Evolutionary conservation across 2,329 filamentous ascomycete genomes (phyloP).

Genomic region (Colletotrichum spaethianum): DNA sequence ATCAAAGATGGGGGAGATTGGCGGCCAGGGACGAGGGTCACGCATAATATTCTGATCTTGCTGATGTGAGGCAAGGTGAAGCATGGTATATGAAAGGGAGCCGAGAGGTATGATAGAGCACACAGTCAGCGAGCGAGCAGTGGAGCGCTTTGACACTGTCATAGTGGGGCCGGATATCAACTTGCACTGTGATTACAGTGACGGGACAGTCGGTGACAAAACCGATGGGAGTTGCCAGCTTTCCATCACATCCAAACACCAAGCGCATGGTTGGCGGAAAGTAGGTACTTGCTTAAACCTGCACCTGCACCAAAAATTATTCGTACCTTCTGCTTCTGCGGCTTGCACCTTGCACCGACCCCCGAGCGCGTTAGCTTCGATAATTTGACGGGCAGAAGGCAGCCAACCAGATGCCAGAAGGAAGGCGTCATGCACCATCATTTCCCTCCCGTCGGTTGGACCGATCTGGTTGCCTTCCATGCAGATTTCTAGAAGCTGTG

Average conservation of each 20-base stretch:
- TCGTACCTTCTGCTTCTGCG: neutral
- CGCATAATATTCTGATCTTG: neutral
- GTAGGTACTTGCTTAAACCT: neutral
- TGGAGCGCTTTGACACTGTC: neutral
- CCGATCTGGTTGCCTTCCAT: constrained; percentile 27
- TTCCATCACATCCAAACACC: neutral
- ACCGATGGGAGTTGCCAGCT: neutral
- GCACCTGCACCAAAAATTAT: neutral
- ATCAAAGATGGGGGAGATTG: neutral
- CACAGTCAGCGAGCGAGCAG: neutral
- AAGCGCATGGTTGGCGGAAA: neutral
- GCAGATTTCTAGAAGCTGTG: constrained; percentile 32
- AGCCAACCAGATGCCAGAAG: constrained; percentile 7
- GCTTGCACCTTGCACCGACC: neutral
- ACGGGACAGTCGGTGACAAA: neutral
- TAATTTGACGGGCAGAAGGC: constrained; percentile 21
- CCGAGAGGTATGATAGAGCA: no score
- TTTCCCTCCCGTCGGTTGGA: constrained; percentile 12
- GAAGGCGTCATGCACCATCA: constrained; percentile 12
- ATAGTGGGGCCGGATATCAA: neutral
- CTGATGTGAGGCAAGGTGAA: neutral
- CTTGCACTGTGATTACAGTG: neutral
- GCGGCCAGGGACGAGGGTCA: neutral
- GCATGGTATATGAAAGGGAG: no score
- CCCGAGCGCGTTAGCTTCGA: neutral